A percentile compares a stretch with the other conserved stretches of the same genome.
phyloP scores from a whole-genome alignment of 768 basidiomycete species.

The Russula emetica region DNA sequence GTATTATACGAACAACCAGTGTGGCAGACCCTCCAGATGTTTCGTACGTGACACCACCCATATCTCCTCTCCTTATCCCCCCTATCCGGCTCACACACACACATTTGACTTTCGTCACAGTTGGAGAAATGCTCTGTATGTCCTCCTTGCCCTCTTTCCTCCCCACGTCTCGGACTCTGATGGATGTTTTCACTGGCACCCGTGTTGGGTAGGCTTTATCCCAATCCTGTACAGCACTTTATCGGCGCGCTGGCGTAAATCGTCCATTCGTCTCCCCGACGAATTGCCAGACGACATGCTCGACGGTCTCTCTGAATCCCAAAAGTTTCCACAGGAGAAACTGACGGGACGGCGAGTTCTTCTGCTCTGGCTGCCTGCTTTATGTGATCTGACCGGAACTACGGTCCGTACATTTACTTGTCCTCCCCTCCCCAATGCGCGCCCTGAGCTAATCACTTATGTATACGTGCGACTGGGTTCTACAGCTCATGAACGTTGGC shows the following conservation, averaged over 20 bases:
- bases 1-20: constrained; percentile 92
- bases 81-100: constrained; percentile 13
- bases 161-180: neutral
- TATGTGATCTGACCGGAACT: constrained; percentile 87
- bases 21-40: constrained; percentile 90
- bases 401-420: constrained; percentile 54
- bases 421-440: neutral
- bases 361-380: constrained; percentile 83
- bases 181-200: constrained; percentile 12
- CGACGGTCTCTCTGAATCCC: constrained; percentile 30
- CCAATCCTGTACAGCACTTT: constrained; percentile 74
- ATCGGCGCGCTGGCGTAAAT: constrained; percentile 42
- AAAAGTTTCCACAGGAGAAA: constrained; percentile 36
- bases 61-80: neutral
- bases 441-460: constrained; percentile 6
- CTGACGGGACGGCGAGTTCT: constrained; percentile 67
- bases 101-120: constrained; percentile 40
- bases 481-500: constrained; percentile 87
- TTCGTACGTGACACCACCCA: constrained; percentile 50
- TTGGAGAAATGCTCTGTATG: constrained; percentile 93
- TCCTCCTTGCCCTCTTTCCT: constrained; percentile 31
- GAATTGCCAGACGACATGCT: constrained; percentile 31
- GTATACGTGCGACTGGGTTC: constrained; percentile 2
- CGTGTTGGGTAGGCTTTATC: constrained; percentile 62
- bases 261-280: constrained; percentile 52